Evolutionary conservation across 495 filamentous ascomycete species (phyloP).

Genomic region (Talaromyces ruber): DNA sequence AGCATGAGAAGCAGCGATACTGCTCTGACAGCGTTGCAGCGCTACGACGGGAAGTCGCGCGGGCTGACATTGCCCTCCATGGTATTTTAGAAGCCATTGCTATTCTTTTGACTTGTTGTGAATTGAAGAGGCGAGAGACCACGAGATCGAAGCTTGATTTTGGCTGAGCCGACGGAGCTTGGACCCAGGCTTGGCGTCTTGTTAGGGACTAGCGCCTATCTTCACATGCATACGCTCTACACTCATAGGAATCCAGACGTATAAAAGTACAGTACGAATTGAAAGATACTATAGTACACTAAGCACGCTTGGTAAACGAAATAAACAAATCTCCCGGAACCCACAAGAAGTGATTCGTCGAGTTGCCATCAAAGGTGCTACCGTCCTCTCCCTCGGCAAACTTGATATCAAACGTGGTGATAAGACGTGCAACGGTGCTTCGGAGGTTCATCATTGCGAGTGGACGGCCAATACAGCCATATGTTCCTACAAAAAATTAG

Average conservation of each 20-base stretch:
- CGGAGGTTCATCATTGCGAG: slow-evolving; percentile 20
- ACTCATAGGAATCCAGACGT: neutral
- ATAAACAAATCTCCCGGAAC: slow-evolving; percentile 2
- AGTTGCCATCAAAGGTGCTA: slow-evolving; percentile 6
- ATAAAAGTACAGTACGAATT: neutral
- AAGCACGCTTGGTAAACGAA: slow-evolving; percentile 1
- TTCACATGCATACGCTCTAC: neutral
- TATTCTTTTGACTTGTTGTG: neutral
- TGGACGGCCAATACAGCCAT: slow-evolving; percentile 20
- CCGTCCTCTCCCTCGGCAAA: slow-evolving; percentile 13
- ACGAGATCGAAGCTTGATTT: neutral
- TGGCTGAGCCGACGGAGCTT: neutral
- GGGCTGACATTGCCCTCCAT: slow-evolving; percentile 28
- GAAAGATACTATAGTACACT: neutral
- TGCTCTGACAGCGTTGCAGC: slow-evolving; percentile 18
- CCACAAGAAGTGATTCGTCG: slow-evolving; percentile 7
- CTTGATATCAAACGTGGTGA: slow-evolving; percentile 16
- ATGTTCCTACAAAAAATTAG: slow-evolving; percentile 13
- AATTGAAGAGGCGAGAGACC: neutral
- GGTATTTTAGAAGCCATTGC: slow-evolving; percentile 14
- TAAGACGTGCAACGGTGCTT: slow-evolving; percentile 12
- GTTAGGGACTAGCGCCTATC: neutral
- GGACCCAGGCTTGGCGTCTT: neutral
- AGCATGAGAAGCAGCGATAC: slow-evolving; percentile 49
- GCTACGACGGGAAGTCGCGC: slow-evolving; percentile 17